phyloP scores from a whole-genome alignment of 2,329 filamentous ascomycete species.

The Neophaeococcomyces aloes region DNA sequence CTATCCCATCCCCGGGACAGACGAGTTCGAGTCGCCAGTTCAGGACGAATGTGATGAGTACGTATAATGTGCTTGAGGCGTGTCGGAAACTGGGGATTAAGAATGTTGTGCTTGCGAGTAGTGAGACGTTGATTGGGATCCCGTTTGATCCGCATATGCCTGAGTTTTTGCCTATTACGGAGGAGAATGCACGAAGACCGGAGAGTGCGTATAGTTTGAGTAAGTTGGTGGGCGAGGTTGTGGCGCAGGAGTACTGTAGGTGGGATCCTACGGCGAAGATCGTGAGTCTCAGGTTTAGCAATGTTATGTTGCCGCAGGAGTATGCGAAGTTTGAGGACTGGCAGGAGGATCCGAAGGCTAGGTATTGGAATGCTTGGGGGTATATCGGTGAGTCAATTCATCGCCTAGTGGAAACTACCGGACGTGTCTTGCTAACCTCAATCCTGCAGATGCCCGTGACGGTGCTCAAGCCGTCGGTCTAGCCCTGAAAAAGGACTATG shows the following conservation, averaged over 20 bases:
- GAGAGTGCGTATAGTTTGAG: constrained; percentile 7
- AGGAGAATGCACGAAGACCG: background rate
- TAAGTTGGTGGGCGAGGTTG: constrained; percentile 5
- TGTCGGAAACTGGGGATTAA: constrained; percentile 50
- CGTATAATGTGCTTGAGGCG: constrained; percentile 54
- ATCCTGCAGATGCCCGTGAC: constrained; percentile 30
- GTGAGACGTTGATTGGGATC: constrained; percentile 52
- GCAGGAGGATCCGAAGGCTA: constrained; percentile 5
- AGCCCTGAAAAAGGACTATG: constrained; percentile 3
- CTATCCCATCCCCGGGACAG: constrained; percentile 48
- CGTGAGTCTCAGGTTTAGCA: constrained; percentile 2
- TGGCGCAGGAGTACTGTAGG: constrained; percentile 1
- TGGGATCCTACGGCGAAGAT: constrained; percentile 8
- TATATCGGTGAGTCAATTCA: constrained; percentile 8
- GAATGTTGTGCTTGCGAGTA: constrained; percentile 52
- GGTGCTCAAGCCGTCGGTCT: constrained; percentile 22
- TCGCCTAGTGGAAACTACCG: constrained; percentile 20
- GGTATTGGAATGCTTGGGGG: constrained; percentile 8
- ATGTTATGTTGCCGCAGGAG: constrained; percentile 6
- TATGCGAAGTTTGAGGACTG: constrained; percentile 6
- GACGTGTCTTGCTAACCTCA: constrained; percentile 27
- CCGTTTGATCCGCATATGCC: constrained; percentile 37
- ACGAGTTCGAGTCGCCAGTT: constrained; percentile 49
- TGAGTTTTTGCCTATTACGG: constrained; percentile 1
- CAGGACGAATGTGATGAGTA: constrained; percentile 43